Percentiles rank a stretch among this genome's conserved stretches.
These are phyloP conservation scores for Fraxinus latifolia DNA, from an alignment of 305 asterid species.

Conservation along the genomic window DNA sequence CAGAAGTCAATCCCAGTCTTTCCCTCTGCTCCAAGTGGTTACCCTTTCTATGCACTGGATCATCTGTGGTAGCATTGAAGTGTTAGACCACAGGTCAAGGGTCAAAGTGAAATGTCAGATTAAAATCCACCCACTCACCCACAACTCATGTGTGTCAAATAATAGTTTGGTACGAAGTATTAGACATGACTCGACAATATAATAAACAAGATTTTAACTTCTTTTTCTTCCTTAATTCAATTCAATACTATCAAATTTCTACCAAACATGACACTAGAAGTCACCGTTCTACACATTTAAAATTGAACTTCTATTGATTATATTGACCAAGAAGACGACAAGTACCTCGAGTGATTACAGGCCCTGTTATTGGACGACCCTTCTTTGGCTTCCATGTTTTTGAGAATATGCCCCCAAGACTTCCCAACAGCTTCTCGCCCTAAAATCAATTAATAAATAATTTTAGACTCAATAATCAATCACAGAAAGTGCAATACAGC, in stretches of 20 bases:
- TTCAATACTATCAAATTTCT: background rate
- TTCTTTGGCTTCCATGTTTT: conserved; percentile 92
- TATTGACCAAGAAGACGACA: conserved; percentile 4
- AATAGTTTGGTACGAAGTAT: background rate
- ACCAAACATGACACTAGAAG: background rate
- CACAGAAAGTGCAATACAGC: background rate
- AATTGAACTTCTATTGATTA: background rate
- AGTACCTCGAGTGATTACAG: conserved; percentile 61
- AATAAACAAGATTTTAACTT: background rate
- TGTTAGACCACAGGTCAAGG: conserved; percentile 24
- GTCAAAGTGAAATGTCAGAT: conserved; percentile 13
- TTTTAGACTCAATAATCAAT: conserved; percentile 4
- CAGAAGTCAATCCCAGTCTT: conserved; percentile 66
- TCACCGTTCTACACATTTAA: conserved; percentile 10
- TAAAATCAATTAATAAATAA: conserved; percentile 30
- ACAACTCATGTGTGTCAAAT: background rate
- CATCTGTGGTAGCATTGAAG: conserved; percentile 46
- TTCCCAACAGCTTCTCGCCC: conserved; percentile 97
- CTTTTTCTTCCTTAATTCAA: background rate
- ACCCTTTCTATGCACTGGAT: conserved; percentile 62
- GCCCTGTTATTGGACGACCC: conserved; percentile 68
- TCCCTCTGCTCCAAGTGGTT: conserved; percentile 91
- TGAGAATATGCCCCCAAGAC: conserved; percentile 87
- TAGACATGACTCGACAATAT: background rate
- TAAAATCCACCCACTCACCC: conserved; percentile 6